Conservation (phyloP, 768 basidiomycete genomes). For the Jaapia argillacea region DNA sequence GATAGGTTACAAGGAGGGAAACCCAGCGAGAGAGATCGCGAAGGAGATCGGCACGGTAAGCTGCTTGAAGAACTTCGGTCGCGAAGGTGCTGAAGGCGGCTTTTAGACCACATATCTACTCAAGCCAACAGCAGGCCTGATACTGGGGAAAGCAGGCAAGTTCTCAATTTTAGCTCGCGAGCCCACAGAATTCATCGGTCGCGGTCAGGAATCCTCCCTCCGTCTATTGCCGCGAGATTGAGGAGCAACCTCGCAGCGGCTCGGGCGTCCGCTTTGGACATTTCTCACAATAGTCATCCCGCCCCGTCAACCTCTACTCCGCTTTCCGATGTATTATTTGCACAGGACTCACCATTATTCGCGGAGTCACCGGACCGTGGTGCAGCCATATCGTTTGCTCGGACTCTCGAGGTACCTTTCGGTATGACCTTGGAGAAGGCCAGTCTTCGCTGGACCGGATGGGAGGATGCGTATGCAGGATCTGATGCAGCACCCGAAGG, state of each 20-base stretch:
- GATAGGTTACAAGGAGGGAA: constrained; percentile 1
- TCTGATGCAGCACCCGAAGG: constrained; percentile 1
- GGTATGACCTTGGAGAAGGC: not conserved
- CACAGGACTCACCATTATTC: not conserved
- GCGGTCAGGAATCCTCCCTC: not conserved
- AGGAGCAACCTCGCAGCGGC: not conserved
- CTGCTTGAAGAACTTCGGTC: not conserved
- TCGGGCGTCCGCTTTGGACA: not conserved
- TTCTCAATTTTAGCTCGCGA: no score
- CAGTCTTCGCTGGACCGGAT: not conserved
- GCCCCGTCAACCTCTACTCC: not conserved
- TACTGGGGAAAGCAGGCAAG: not conserved
- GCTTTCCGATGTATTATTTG: not conserved
- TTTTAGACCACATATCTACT: not conserved
- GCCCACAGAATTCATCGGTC: no score
- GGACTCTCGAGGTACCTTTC: not conserved
- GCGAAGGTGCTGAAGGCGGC: not conserved
- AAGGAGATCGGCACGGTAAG: not conserved
- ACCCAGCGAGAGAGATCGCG: constrained; percentile 1
- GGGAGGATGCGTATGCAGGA: not conserved
- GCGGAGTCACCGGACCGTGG: not conserved
- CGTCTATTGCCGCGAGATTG: not conserved
- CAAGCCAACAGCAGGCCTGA: not conserved
- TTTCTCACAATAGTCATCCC: not conserved
- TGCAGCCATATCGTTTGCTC: not conserved